These are phyloP conservation scores for Penicillium crustosum DNA, from an alignment of 2,329 filamentous ascomycete genomes.

Conservation along the genomic window DNA sequence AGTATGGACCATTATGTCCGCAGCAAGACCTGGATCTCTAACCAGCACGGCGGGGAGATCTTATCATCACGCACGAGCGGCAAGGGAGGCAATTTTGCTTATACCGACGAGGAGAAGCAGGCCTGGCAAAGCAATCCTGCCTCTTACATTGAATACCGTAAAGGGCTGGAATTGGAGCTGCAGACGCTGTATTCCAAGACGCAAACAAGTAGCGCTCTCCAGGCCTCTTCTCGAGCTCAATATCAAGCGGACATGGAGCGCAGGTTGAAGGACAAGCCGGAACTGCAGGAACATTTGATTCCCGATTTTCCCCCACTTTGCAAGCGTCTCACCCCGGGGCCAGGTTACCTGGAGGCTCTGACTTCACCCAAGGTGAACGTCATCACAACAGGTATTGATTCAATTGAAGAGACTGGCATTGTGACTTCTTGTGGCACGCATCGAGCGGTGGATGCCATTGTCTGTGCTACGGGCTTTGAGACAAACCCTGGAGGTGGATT, in stretches of 20 bases:
- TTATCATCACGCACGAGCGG: conserved; percentile 9
- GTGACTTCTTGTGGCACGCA: conserved; percentile 17
- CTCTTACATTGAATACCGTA: conserved; percentile 33
- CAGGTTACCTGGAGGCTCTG: conserved; percentile 26
- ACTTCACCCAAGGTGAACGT: conserved; percentile 22
- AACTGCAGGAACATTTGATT: background rate
- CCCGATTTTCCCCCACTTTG: conserved; percentile 15
- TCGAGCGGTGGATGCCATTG: conserved; percentile 15
- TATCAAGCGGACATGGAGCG: background rate
- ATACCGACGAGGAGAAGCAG: background rate
- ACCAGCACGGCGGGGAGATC: conserved; percentile 25
- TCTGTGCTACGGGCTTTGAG: conserved; percentile 19
- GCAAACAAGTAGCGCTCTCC: conserved; percentile 19
- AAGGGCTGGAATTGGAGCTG: conserved; percentile 33
- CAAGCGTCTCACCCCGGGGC: conserved; percentile 24
- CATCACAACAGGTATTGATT: conserved; percentile 13
- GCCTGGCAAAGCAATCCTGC: background rate
- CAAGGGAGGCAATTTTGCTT: background rate
- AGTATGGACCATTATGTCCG: conserved; percentile 35
- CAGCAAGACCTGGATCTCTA: conserved; percentile 34
- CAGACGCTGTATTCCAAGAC: conserved; percentile 26
- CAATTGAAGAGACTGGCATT: conserved; percentile 14
- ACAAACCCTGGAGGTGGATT: conserved; percentile 24
- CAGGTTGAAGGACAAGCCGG: background rate
- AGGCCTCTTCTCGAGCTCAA: conserved; percentile 1